A percentile compares a stretch with the other conserved stretches of the same genome.
These are phyloP conservation scores for Vitis rotundifolia DNA, from an alignment of 164 flowering plant genomes.

Conservation along the genomic window DNA sequence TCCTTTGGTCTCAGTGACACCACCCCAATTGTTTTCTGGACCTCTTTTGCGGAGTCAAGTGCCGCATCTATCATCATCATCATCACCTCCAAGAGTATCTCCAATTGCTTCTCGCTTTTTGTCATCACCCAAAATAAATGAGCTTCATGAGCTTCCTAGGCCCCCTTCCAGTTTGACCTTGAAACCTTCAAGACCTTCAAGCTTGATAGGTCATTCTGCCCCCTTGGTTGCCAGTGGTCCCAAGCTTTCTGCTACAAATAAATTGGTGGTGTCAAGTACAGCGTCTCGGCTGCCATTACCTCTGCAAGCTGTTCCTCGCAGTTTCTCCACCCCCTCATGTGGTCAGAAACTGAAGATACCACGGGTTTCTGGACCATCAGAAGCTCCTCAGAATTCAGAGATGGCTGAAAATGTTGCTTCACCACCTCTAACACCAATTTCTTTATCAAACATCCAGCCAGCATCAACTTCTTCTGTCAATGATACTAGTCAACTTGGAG, in stretches of 20 bases:
- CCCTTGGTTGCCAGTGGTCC: constrained; percentile 58
- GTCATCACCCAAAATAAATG: constrained; percentile 84
- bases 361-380: constrained; percentile 24
- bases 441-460: constrained; percentile 22
- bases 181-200: constrained; percentile 28
- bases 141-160: constrained; percentile 95
- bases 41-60: constrained; percentile 40
- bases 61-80: constrained; percentile 31
- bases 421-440: constrained; percentile 45
- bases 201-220: constrained; percentile 60
- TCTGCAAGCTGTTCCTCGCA: constrained; percentile 45
- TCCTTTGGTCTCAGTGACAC: constrained; percentile 30
- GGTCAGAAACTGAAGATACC: constrained; percentile 22
- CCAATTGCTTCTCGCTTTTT: constrained; percentile 55
- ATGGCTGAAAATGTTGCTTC: constrained; percentile 31
- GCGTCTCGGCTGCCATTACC: constrained; percentile 78
- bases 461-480: constrained; percentile 15
- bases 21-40: constrained; percentile 46
- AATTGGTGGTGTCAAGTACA: constrained; percentile 21
- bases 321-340: constrained; percentile 55
- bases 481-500: constrained; percentile 11
- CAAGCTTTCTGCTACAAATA: constrained; percentile 31
- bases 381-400: constrained; percentile 13
- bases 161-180: constrained; percentile 53
- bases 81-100: constrained; percentile 60